These are phyloP conservation scores for Meira nashicola DNA, from an alignment of 1,284 basidiomycete genomes.

Conservation along the genomic window DNA sequence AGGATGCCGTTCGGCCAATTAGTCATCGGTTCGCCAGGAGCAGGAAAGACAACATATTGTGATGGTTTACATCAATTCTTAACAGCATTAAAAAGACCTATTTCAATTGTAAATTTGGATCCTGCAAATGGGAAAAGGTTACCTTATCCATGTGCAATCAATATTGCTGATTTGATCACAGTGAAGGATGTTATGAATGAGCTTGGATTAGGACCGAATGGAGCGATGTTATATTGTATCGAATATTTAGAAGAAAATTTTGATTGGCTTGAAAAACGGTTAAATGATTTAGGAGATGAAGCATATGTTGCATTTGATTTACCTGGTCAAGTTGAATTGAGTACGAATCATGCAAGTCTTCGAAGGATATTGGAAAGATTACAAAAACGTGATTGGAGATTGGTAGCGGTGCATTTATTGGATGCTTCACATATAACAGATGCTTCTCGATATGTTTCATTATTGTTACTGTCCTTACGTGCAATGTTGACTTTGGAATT, in stretches of 20 bases:
- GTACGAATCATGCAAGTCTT: conserved; percentile 71
- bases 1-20: conserved; percentile 18
- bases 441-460: conserved; percentile 87
- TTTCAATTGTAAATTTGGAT: conserved; percentile 88
- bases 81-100: conserved; percentile 35
- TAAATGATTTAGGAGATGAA: conserved; percentile 56
- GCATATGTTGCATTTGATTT: conserved; percentile 87
- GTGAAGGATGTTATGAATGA: conserved; percentile 82
- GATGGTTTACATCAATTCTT: conserved; percentile 17
- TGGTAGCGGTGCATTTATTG: conserved; percentile 84
- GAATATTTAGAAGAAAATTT: conserved; percentile 93
- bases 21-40: conserved; percentile 16
- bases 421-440: conserved; percentile 97
- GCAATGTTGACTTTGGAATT: conserved; percentile 98
- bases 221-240: conserved; percentile 93
- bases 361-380: conserved; percentile 69
- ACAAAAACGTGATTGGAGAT: conserved; percentile 62
- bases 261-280: conserved; percentile 75
- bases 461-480: conserved; percentile 82
- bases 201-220: conserved; percentile 85
- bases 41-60: conserved; percentile 20
- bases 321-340: conserved; percentile 94
- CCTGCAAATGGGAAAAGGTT: conserved; percentile 81
- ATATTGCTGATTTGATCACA: conserved; percentile 80
- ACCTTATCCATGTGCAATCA: conserved; percentile 83